Evolutionary conservation across 2,329 filamentous ascomycete species (phyloP).

Genomic region (Sarocladium kiliense): DNA sequence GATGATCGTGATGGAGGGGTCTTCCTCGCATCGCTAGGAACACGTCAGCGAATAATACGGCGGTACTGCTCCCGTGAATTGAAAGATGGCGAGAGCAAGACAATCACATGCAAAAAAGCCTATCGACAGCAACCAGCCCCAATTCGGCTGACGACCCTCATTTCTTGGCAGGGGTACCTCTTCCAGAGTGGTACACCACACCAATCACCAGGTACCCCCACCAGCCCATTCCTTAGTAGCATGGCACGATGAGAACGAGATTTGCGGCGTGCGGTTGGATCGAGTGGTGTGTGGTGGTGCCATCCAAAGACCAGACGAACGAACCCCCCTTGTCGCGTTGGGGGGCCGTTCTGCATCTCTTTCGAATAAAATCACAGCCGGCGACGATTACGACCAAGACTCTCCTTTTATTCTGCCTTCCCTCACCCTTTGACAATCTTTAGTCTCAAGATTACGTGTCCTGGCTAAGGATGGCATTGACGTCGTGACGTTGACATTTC

Average conservation of each 20-base stretch:
- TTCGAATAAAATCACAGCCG: neutral
- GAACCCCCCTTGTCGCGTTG: no score
- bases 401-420: neutral
- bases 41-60: neutral
- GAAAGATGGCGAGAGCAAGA: neutral
- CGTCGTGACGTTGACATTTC: neutral
- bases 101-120: conserved; percentile 2
- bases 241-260: conserved; percentile 5
- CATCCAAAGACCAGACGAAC: neutral
- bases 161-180: conserved; percentile 8
- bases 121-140: neutral
- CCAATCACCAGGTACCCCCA: neutral
- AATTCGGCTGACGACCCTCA: neutral
- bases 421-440: neutral
- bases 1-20: no score
- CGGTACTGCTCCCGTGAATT: neutral
- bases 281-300: conserved; percentile 1
- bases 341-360: neutral
- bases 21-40: no score
- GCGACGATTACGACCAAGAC: neutral
- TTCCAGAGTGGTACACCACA: neutral
- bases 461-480: neutral
- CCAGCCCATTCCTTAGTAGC: neutral
- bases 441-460: neutral
- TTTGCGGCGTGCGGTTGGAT: neutral